phyloP scores from a whole-genome alignment of 306 rosid species.

The Rosa rugosa region DNA sequence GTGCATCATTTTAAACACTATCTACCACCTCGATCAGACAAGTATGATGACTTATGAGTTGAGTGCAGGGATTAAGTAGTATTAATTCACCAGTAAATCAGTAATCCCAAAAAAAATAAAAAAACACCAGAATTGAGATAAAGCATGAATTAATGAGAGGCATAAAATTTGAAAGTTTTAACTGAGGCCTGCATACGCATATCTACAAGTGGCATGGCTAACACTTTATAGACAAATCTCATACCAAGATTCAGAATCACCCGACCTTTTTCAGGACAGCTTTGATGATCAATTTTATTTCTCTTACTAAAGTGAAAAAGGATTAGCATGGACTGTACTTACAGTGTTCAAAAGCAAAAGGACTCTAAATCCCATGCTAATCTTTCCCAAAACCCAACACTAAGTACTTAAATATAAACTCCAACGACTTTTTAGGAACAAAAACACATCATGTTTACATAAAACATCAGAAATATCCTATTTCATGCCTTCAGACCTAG shows the following conservation, averaged over 20 bases:
- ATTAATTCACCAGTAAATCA: not conserved
- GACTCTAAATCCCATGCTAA: not conserved
- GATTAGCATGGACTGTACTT: not conserved
- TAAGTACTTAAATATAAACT: not conserved
- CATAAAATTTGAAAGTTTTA: not conserved
- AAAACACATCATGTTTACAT: not conserved
- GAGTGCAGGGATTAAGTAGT: not conserved
- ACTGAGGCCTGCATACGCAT: not conserved
- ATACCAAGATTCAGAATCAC: not conserved
- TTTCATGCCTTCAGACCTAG: not conserved
- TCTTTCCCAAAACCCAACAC: constrained; percentile 6
- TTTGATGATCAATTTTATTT: not conserved
- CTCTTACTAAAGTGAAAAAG: no score
- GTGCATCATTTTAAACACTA: not conserved
- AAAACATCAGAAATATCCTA: not conserved
- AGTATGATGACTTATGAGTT: not conserved
- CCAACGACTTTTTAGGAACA: not conserved
- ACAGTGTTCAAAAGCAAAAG: not conserved
- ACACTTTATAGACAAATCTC: not conserved
- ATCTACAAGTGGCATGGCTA: not conserved
- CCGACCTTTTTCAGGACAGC: not conserved
- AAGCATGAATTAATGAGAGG: not conserved
- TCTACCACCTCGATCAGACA: not conserved
- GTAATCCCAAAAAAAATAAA: not conserved
- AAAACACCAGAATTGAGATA: not conserved